phyloP scores from a whole-genome alignment of 345 rosid species.

The Boechera retrofracta region DNA sequence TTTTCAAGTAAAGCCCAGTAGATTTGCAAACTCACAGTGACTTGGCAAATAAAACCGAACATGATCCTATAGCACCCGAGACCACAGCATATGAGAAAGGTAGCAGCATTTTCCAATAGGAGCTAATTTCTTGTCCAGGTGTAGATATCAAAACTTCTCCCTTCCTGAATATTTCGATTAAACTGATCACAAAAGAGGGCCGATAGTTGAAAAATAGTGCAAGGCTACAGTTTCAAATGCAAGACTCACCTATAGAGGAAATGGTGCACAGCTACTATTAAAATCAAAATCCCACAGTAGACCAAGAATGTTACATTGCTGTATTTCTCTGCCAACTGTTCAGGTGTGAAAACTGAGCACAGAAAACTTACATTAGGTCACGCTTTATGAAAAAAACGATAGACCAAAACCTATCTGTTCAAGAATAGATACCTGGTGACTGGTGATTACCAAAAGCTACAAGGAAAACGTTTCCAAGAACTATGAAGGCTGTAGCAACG shows the following conservation, averaged over 20 bases:
- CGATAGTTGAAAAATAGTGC: neutral
- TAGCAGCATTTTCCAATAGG: conserved; percentile 85
- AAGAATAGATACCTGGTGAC: conserved; percentile 75
- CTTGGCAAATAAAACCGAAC: conserved; percentile 97
- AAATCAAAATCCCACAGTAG: conserved; percentile 74
- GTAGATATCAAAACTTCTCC: conserved; percentile 75
- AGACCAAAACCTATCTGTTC: conserved; percentile 10
- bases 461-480: conserved; percentile 92
- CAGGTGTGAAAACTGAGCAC: conserved; percentile 88
- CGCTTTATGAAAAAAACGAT: neutral
- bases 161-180: conserved; percentile 59
- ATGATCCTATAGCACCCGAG: conserved; percentile 97
- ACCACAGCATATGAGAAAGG: conserved; percentile 98
- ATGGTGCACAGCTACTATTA: conserved; percentile 75
- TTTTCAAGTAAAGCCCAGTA: neutral
- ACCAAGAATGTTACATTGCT: conserved; percentile 82
- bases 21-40: conserved; percentile 72
- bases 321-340: conserved; percentile 94
- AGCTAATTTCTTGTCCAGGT: conserved; percentile 76
- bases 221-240: conserved; percentile 5
- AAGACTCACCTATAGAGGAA: conserved; percentile 70
- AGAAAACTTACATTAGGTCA: conserved; percentile 21
- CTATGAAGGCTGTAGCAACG: conserved; percentile 91
- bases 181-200: conserved; percentile 16
- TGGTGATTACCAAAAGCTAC: conserved; percentile 99